Conservation (phyloP, 345 rosid genomes). For the Corymbia maculata region DNA sequence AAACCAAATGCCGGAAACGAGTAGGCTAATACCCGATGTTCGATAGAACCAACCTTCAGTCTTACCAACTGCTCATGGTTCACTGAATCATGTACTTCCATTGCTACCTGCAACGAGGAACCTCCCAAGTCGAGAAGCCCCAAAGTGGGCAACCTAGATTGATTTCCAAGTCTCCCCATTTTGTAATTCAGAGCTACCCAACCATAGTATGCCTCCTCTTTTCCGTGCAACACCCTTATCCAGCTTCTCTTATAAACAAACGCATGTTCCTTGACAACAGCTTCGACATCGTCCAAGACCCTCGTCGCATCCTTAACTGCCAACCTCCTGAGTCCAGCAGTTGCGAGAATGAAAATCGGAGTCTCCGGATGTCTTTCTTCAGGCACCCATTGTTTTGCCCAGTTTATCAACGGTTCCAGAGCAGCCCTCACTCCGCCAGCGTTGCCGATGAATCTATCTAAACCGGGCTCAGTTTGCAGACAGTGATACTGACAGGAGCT, state of each 20-base stretch:
- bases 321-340: slow-evolving; percentile 52
- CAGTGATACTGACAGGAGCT: slow-evolving; percentile 48
- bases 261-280: slow-evolving; percentile 24
- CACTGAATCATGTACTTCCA: slow-evolving; percentile 20
- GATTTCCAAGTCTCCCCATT: slow-evolving; percentile 33
- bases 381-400: slow-evolving; percentile 36
- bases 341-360: slow-evolving; percentile 48
- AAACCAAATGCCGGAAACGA: slow-evolving; percentile 43
- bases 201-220: slow-evolving; percentile 62
- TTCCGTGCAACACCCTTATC: slow-evolving; percentile 48
- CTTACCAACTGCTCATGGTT: slow-evolving; percentile 15
- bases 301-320: slow-evolving; percentile 12
- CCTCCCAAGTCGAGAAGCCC: slow-evolving; percentile 67
- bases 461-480: slow-evolving; percentile 54
- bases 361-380: slow-evolving; percentile 29
- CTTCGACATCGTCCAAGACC: slow-evolving; percentile 34
- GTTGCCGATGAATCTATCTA: slow-evolving; percentile 43
- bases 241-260: slow-evolving; percentile 26
- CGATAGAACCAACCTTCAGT: slow-evolving; percentile 17
- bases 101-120: slow-evolving; percentile 53
- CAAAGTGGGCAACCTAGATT: slow-evolving; percentile 13
- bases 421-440: slow-evolving; percentile 31
- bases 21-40: slow-evolving; percentile 28
- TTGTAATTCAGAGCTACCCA: slow-evolving; percentile 55
- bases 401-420: slow-evolving; percentile 33